phyloP scores from a whole-genome alignment of 495 filamentous ascomycete genomes.

The Pyrenula massariospora region DNA sequence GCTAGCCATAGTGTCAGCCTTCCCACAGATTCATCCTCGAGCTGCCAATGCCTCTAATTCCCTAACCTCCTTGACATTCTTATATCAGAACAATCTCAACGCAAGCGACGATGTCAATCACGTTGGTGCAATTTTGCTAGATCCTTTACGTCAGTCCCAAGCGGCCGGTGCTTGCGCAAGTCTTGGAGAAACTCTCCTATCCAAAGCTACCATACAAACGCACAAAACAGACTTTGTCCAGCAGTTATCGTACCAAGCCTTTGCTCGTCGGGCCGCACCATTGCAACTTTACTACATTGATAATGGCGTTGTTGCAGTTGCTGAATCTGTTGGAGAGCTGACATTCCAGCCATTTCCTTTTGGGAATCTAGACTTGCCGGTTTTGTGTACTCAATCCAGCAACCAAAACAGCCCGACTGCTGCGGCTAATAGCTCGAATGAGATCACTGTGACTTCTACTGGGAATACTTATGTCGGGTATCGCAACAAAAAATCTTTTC shows the following conservation, averaged over 20 bases:
- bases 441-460: constrained; percentile 18
- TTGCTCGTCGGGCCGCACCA: constrained; percentile 8
- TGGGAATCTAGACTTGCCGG: constrained; percentile 15
- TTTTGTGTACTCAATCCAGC: constrained; percentile 31
- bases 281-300: constrained; percentile 19
- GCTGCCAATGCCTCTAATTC: constrained; percentile 13
- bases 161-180: constrained; percentile 24
- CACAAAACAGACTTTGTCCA: constrained; percentile 22
- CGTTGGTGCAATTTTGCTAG: constrained; percentile 28
- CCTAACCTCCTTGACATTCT: constrained; percentile 25
- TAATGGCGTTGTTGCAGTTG: constrained; percentile 17
- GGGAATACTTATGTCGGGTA: constrained; percentile 30
- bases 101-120: constrained; percentile 32
- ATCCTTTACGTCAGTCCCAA: constrained; percentile 15
- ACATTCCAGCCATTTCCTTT: constrained; percentile 9
- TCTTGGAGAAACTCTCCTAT: constrained; percentile 28
- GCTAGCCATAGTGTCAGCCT: not conserved
- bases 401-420: constrained; percentile 8
- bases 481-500: constrained; percentile 40
- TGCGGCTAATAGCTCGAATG: constrained; percentile 11
- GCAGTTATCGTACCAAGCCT: constrained; percentile 25
- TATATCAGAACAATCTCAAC: constrained; percentile 39
- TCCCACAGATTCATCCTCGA: not conserved
- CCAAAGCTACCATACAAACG: constrained; percentile 18
- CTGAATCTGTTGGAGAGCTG: constrained; percentile 4